Conservation (phyloP, 2,329 filamentous ascomycete species). For the Sphaerulina musiva region DNA sequence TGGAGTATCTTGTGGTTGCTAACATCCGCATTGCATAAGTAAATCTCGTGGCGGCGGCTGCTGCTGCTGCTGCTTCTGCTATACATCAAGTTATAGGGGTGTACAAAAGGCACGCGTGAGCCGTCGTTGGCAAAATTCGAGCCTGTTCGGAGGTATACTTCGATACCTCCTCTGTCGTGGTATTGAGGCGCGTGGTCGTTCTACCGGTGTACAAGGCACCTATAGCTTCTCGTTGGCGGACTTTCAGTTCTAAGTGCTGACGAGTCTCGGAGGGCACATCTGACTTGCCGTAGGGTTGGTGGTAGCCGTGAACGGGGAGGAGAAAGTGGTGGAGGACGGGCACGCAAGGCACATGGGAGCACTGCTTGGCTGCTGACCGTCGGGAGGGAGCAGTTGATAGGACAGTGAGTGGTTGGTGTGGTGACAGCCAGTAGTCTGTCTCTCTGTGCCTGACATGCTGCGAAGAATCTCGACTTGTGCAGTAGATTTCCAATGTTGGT, state of each 20-base stretch:
- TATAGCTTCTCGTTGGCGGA: conserved; percentile 3
- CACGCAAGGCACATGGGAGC: background rate
- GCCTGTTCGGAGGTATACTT: background rate
- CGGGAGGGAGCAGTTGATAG: background rate
- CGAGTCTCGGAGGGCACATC: conserved; percentile 2
- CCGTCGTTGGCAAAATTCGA: background rate
- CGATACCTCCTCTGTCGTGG: background rate
- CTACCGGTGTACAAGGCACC: background rate
- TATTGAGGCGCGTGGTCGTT: background rate
- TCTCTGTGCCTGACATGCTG: background rate
- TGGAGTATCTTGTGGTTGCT: background rate
- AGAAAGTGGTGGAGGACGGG: background rate
- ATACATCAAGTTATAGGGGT: background rate
- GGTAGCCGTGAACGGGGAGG: background rate
- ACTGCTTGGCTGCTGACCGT: conserved; percentile 3
- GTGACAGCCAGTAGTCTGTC: background rate
- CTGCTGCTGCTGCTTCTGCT: background rate
- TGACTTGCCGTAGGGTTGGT: background rate
- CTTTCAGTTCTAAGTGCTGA: background rate
- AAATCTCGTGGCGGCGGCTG: background rate
- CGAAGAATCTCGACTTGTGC: background rate
- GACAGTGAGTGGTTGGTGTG: background rate
- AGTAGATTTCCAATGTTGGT: background rate
- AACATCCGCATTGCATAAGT: background rate
- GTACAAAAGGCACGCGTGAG: conserved; percentile 8